Conservation (phyloP, 495 filamentous ascomycete genomes). For the Penicillium macrosclerotiorum region DNA sequence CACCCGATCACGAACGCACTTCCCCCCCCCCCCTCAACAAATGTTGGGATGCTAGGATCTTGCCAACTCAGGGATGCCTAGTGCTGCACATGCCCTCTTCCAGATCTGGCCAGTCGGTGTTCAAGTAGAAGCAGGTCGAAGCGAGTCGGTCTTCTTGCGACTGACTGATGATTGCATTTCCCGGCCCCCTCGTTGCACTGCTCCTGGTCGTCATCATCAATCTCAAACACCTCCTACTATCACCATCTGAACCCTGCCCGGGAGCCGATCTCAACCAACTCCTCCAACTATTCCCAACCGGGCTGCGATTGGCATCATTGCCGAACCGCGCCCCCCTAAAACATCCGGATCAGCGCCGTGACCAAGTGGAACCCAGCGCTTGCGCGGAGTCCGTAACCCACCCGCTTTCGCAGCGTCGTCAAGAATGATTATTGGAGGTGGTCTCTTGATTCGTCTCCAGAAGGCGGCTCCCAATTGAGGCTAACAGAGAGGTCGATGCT, state of each 20-base stretch:
- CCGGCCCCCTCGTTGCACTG: too few relatives aligned
- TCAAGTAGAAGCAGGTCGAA: too few relatives aligned
- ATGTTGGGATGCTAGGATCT: too few relatives aligned
- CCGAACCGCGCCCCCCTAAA: conserved; percentile 5
- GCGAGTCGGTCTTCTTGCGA: too few relatives aligned
- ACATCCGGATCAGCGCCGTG: conserved; percentile 4
- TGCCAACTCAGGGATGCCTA: too few relatives aligned
- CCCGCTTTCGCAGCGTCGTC: not conserved
- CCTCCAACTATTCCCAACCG: conserved; percentile 2
- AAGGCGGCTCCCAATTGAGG: conserved; percentile 10
- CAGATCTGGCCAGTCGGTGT: not conserved
- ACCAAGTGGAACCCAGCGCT: conserved; percentile 10
- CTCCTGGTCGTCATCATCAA: too few relatives aligned
- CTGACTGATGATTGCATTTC: not conserved
- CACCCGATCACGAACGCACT: conserved; percentile 3
- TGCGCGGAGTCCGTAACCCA: conserved; percentile 11
- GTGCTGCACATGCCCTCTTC: too few relatives aligned
- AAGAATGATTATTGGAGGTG: conserved; percentile 2
- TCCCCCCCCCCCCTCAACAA: not conserved
- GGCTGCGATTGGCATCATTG: conserved; percentile 4
- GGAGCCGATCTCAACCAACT: not conserved
- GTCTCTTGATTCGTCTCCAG: conserved; percentile 3
- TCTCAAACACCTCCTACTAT: not conserved
- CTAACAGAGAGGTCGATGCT: conserved; percentile 5
- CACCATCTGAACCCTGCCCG: not conserved